These are phyloP conservation scores for Halocafeteria seosinensis DNA, from an alignment of 108 stramenopile genomes.

Conservation along the genomic window DNA sequence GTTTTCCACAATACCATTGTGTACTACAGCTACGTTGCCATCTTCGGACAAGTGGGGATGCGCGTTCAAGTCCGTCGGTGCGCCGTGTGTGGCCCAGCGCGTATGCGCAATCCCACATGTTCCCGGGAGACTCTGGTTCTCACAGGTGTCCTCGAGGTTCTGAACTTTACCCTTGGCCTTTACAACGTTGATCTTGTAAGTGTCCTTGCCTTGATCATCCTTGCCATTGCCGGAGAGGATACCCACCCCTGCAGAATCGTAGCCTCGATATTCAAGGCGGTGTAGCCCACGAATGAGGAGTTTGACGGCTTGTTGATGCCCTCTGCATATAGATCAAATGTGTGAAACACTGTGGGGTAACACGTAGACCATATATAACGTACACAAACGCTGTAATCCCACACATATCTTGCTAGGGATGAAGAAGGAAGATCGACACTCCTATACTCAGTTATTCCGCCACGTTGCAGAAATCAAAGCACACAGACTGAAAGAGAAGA, in stretches of 20 bases:
- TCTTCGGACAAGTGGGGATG: slow-evolving; percentile 86
- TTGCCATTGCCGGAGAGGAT: slow-evolving; percentile 43
- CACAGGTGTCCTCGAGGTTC: slow-evolving; percentile 64
- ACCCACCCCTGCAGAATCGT: slow-evolving; percentile 89
- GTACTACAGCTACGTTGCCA: slow-evolving; percentile 86
- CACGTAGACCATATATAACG: no score
- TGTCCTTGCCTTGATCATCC: background rate
- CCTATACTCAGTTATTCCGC: no score
- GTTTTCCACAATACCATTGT: slow-evolving; percentile 97
- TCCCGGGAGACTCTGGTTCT: slow-evolving; percentile 6
- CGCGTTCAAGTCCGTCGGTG: slow-evolving; percentile 90
- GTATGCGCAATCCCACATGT: slow-evolving; percentile 86
- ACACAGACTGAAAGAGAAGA: no score
- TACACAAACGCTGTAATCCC: no score
- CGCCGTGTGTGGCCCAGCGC: slow-evolving; percentile 97
- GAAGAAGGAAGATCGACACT: no score
- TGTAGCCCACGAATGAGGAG: slow-evolving; percentile 73
- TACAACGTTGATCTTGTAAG: slow-evolving; percentile 40
- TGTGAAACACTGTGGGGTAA: background rate
- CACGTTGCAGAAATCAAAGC: no score
- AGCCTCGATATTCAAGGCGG: slow-evolving; percentile 89
- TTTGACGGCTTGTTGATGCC: background rate
- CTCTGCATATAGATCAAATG: background rate
- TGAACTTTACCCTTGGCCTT: slow-evolving; percentile 76
- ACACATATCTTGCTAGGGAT: no score